phyloP scores from a whole-genome alignment of 768 basidiomycete genomes.

The Mycena capillaripes region DNA sequence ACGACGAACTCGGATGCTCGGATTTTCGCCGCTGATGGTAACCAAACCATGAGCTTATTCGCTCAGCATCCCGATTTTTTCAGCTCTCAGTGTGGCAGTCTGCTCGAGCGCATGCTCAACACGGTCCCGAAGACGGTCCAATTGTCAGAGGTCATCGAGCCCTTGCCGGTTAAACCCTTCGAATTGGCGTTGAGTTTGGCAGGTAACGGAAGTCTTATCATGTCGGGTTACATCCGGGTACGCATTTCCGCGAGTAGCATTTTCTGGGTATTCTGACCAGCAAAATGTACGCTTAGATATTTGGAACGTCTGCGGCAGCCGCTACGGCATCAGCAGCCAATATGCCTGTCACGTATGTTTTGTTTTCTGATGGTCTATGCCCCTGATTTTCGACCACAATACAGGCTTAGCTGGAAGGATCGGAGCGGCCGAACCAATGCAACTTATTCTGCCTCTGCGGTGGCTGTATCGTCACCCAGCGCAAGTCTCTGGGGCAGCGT shows the following conservation, averaged over 20 bases:
- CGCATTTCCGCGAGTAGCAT: background rate
- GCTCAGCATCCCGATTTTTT: slow-evolving; percentile 21
- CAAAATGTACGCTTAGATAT: slow-evolving; percentile 15
- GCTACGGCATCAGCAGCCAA: slow-evolving; percentile 4
- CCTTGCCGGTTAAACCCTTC: slow-evolving; percentile 25
- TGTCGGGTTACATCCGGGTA: slow-evolving; percentile 25
- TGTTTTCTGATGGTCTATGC: background rate
- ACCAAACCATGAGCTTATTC: slow-evolving; percentile 22
- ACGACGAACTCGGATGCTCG: slow-evolving; percentile 26
- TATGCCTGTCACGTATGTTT: slow-evolving; percentile 29
- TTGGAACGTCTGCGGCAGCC: slow-evolving; percentile 21
- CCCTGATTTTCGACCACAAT: background rate
- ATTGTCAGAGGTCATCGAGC: slow-evolving; percentile 26
- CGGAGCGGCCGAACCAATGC: background rate
- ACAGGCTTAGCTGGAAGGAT: slow-evolving; percentile 29
- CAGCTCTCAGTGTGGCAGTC: slow-evolving; percentile 13
- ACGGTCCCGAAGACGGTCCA: slow-evolving; percentile 27
- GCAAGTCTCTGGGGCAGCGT: slow-evolving; percentile 19
- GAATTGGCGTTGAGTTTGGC: slow-evolving; percentile 11
- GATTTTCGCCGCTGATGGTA: slow-evolving; percentile 26
- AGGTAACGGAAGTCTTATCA: slow-evolving; percentile 8
- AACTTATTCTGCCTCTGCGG: background rate
- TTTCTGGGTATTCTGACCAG: background rate
- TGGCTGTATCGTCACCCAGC: background rate
- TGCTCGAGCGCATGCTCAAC: slow-evolving; percentile 35